Conservation (phyloP, 495 filamentous ascomycete genomes). For the Pyrenula aspistea region DNA sequence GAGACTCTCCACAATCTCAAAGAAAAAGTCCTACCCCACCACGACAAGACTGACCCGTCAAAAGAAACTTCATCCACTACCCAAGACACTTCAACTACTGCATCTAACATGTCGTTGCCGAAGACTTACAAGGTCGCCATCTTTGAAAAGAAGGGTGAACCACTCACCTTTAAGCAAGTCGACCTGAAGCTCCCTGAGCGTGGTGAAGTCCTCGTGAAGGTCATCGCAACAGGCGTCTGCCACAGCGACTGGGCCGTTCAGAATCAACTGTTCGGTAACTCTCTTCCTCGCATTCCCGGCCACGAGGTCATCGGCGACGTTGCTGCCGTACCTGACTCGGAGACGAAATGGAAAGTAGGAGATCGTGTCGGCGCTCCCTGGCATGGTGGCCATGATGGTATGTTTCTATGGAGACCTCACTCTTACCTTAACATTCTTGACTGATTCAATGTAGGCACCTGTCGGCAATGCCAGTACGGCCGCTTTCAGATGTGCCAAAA, state of each 20-base stretch:
- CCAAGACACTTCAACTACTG: too few relatives aligned
- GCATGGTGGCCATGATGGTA: conserved; percentile 41
- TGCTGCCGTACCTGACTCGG: conserved; percentile 30
- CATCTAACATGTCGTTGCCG: conserved; percentile 20
- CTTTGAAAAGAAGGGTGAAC: conserved; percentile 21
- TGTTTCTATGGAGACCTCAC: not conserved
- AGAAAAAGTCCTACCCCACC: too few relatives aligned
- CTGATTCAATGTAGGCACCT: conserved; percentile 15
- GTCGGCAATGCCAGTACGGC: conserved; percentile 33
- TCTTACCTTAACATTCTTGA: not conserved
- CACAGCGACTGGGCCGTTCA: conserved; percentile 28
- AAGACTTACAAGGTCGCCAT: conserved; percentile 37
- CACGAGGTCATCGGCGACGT: conserved; percentile 44
- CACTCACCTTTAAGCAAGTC: conserved; percentile 29
- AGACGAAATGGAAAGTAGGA: conserved; percentile 29
- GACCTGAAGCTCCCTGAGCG: conserved; percentile 26
- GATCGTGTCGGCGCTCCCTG: conserved; percentile 41
- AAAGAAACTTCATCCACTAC: too few relatives aligned
- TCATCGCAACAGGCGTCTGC: conserved; percentile 43
- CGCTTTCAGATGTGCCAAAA: conserved; percentile 44
- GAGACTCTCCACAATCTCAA: too few relatives aligned
- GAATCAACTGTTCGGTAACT: conserved; percentile 17
- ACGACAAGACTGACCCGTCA: too few relatives aligned
- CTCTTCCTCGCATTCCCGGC: conserved; percentile 35
- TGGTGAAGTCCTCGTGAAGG: conserved; percentile 37